These are phyloP conservation scores for Urochloa ruziziensis DNA, from an alignment of 176 grass and related monocot species.

Conservation along the genomic window DNA sequence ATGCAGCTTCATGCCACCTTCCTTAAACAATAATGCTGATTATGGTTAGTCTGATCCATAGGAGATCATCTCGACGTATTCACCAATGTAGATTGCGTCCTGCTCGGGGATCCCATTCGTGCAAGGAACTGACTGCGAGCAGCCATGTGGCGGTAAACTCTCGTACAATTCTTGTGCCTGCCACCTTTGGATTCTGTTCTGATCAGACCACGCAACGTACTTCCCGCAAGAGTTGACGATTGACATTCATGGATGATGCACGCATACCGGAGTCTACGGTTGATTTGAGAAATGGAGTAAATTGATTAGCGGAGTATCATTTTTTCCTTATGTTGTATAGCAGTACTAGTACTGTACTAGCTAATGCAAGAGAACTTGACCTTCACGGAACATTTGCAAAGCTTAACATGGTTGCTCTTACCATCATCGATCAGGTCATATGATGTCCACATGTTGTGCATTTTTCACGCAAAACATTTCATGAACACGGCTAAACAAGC, in stretches of 20 bases:
- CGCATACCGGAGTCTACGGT: neutral
- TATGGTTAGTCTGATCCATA: neutral
- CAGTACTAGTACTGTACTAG: neutral
- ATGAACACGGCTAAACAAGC: neutral
- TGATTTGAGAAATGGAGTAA: neutral
- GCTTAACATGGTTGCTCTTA: neutral
- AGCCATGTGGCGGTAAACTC: constrained; percentile 17
- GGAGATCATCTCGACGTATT: neutral
- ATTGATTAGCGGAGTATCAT: neutral
- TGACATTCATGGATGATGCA: neutral
- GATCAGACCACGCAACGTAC: constrained; percentile 14
- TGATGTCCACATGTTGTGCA: neutral
- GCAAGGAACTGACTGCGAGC: neutral
- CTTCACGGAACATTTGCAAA: neutral
- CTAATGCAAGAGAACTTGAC: neutral
- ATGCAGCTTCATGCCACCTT: neutral
- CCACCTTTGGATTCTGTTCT: constrained; percentile 19
- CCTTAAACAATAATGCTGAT: neutral
- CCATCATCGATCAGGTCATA: neutral
- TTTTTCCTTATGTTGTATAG: neutral
- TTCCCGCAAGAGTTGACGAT: constrained; percentile 10
- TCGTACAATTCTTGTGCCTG: neutral
- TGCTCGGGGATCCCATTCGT: neutral
- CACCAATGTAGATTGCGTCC: neutral
- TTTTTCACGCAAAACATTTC: neutral